Evolutionary conservation across 2,329 filamentous ascomycete genomes (phyloP).

Genomic region (Pseudogymnoascus destructans): DNA sequence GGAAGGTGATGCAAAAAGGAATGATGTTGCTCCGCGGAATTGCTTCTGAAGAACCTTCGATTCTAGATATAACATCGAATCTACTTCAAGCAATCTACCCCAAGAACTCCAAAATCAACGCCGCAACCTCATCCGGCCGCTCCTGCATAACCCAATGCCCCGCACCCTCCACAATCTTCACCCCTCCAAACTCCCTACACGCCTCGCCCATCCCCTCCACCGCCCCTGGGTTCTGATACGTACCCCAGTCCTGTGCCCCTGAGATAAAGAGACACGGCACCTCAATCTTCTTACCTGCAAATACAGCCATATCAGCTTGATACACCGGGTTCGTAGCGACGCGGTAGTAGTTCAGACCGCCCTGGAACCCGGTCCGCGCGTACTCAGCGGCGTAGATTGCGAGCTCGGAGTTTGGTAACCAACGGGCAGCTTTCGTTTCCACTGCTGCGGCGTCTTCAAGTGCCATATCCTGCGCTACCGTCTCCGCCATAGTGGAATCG

Average conservation of each 20-base stretch:
- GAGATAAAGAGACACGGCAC: slow-evolving; percentile 49
- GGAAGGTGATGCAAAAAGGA: neutral
- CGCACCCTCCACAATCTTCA: slow-evolving; percentile 41
- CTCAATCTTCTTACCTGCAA: slow-evolving; percentile 46
- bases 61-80: neutral
- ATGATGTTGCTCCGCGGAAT: neutral
- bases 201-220: slow-evolving; percentile 42
- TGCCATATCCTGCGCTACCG: slow-evolving; percentile 41
- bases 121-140: slow-evolving; percentile 39
- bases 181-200: slow-evolving; percentile 40
- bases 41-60: neutral
- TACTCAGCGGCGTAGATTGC: slow-evolving; percentile 48
- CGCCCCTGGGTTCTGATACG: slow-evolving; percentile 51
- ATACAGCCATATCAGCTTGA: slow-evolving; percentile 41
- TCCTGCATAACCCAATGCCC: slow-evolving; percentile 63
- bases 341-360: slow-evolving; percentile 55
- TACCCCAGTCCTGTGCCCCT: slow-evolving; percentile 53
- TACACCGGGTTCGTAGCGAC: slow-evolving; percentile 38
- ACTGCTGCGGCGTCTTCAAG: slow-evolving; percentile 33
- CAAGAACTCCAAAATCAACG: slow-evolving; percentile 34
- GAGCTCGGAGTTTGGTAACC: slow-evolving; percentile 47
- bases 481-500: slow-evolving; percentile 43
- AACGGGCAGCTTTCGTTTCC: slow-evolving; percentile 28
- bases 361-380: slow-evolving; percentile 49
- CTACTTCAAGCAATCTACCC: neutral